Base-by-base conservation (phyloP, 148 eudicot species). In the Diospyros kaki region DNA sequence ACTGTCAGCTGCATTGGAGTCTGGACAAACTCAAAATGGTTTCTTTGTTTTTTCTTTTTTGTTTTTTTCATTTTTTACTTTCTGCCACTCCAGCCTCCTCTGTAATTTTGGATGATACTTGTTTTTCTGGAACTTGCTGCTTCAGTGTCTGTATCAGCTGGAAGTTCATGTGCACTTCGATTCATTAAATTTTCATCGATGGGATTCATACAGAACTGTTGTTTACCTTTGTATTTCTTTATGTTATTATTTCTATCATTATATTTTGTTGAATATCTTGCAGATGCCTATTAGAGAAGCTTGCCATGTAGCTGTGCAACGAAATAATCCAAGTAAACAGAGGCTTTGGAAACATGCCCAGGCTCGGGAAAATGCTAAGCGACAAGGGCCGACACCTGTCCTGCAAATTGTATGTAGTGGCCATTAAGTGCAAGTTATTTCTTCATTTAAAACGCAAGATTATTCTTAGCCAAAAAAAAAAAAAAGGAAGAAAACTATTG, bases 241-340 rank as follows among this genome's bases (percentile, higher is more conserved):
- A n/a, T 39, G 9, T 64, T 52, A 40, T 3, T 51, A 74, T 50
- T n/a, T 10, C 68, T 70, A 66, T 54, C 64, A 1, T 58, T 64
- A 13, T 58, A 48, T 56, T 73, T 39, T 44, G 58, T 63, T 13
- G 62, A 65, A 28, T 45, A 74, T 65, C 73, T 69, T 69, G 65
- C 89, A 95, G 99, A 88, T 95, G 99, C 99, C 99, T 48, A 95
- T 87, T 45, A 90, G 86, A 79, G 99, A 95, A 88, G 99, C 99
- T 50, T 95, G 99, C 78, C 99, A 95, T 74, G 97, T 92, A 58
- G 99, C 97, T 48, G 85, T 90, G 71, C 99, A 95, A 82, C 85
- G 75, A 85, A 89, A 83, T 81, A 88, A 90, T 75, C 97, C 99
- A 9, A 80, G 86, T 72, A 87, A 89, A 81, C 96, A 95, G 69